Conservation (phyloP, 2,329 filamentous ascomycete species). For the Xylaria sp. region DNA sequence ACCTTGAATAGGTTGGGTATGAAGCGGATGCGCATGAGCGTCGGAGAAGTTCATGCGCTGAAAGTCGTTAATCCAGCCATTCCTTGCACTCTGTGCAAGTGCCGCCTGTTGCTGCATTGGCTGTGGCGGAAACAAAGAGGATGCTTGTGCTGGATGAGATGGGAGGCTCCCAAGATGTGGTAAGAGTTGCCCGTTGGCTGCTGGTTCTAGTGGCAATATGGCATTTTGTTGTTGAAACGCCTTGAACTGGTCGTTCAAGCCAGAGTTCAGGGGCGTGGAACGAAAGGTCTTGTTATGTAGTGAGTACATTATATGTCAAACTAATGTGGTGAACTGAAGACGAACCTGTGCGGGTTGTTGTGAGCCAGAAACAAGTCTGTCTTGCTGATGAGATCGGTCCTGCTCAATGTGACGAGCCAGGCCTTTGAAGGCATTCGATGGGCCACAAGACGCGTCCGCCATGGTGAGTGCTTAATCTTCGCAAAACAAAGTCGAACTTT, state of each 20-base stretch:
- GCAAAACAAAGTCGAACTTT: not conserved
- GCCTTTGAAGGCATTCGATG: slow-evolving; percentile 78
- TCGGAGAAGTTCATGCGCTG: slow-evolving; percentile 56
- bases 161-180: not conserved
- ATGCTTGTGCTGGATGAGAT: slow-evolving; percentile 4
- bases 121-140: not conserved
- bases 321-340: slow-evolving; percentile 3
- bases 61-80: slow-evolving; percentile 55
- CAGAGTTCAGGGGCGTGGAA: slow-evolving; percentile 28
- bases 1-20: slow-evolving; percentile 4
- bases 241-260: slow-evolving; percentile 34
- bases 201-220: slow-evolving; percentile 22
- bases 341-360: slow-evolving; percentile 40
- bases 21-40: not conserved
- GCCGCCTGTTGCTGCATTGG: slow-evolving; percentile 5
- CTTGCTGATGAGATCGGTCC: slow-evolving; percentile 78
- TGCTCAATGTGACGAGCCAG: slow-evolving; percentile 75
- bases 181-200: not conserved
- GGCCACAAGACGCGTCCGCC: slow-evolving; percentile 69
- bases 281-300: slow-evolving; percentile 39
- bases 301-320: slow-evolving; percentile 24
- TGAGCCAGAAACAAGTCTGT: slow-evolving; percentile 60
- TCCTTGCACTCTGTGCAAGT: not conserved
- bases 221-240: slow-evolving; percentile 38
- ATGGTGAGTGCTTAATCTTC: slow-evolving; percentile 44